phyloP scores from a whole-genome alignment of 108 stramenopile species.

The Cyclotella cryptica region DNA sequence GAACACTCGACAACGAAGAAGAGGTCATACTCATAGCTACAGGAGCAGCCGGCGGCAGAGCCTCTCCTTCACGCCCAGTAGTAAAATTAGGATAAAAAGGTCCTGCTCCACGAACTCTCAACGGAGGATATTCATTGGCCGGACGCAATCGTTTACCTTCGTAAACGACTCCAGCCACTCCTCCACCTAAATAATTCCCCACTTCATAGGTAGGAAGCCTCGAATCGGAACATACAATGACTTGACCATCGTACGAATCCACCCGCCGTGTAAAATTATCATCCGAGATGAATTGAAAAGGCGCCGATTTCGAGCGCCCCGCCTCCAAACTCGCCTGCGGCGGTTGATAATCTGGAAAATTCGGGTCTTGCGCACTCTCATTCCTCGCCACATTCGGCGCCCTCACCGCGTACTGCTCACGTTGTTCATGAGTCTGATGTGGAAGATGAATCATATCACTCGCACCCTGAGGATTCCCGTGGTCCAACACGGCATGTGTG shows the following conservation, averaged over 20 bases:
- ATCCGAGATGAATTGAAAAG: constrained; percentile 46
- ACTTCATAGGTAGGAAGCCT: constrained; percentile 74
- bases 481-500: neutral
- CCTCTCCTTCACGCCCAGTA: neutral
- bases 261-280: constrained; percentile 65
- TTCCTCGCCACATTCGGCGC: neutral
- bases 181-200: constrained; percentile 87
- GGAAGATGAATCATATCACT: neutral
- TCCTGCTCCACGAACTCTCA: constrained; percentile 56
- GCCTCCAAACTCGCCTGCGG: too few relatives aligned
- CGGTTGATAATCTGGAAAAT: too few relatives aligned
- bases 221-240: constrained; percentile 71
- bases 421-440: neutral
- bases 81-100: constrained; percentile 16
- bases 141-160: constrained; percentile 84
- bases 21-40: constrained; percentile 41
- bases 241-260: constrained; percentile 82
- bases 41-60: constrained; percentile 12
- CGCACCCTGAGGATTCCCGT: constrained; percentile 31
- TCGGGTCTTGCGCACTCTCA: too few relatives aligned
- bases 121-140: constrained; percentile 72
- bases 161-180: constrained; percentile 90
- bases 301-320: neutral
- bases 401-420: neutral
- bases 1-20: constrained; percentile 32